phyloP scores from a whole-genome alignment of 2,329 filamentous ascomycete genomes.

The Monosporascus sp. region DNA sequence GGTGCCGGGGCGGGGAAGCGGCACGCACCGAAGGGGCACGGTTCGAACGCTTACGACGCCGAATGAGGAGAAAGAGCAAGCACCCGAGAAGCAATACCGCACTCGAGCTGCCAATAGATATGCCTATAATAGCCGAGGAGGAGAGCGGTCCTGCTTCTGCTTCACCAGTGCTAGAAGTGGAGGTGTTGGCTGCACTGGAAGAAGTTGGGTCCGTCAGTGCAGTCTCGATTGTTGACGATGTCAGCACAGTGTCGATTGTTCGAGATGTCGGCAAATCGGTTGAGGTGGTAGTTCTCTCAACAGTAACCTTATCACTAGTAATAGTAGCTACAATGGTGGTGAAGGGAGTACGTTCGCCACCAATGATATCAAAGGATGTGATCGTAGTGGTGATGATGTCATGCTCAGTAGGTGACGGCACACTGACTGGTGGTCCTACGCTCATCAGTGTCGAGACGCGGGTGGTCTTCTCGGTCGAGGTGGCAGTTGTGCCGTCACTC shows the following conservation, averaged over 20 bases:
- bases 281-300: no score
- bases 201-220: no score
- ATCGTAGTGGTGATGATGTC: not conserved
- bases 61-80: not conserved
- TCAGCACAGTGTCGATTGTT: no score
- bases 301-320: no score
- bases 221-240: no score
- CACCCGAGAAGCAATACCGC: not conserved
- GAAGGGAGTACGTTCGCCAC: not conserved
- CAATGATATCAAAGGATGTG: not conserved
- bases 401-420: not conserved
- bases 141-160: not conserved
- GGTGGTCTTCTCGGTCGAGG: not conserved
- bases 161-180: not conserved
- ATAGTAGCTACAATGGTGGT: no score
- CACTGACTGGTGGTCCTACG: not conserved
- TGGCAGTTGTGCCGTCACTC: not conserved
- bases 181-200: not conserved
- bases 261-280: no score
- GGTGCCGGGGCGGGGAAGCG: slow-evolving; percentile 5
- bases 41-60: not conserved
- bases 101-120: not conserved
- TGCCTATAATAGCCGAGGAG: not conserved
- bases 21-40: not conserved
- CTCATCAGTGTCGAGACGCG: not conserved